A percentile compares a stretch with the other conserved stretches of the same genome.
These are phyloP conservation scores for Nicotiana tabacum DNA, from an alignment of 257 asterid genomes.

Conservation along the genomic window DNA sequence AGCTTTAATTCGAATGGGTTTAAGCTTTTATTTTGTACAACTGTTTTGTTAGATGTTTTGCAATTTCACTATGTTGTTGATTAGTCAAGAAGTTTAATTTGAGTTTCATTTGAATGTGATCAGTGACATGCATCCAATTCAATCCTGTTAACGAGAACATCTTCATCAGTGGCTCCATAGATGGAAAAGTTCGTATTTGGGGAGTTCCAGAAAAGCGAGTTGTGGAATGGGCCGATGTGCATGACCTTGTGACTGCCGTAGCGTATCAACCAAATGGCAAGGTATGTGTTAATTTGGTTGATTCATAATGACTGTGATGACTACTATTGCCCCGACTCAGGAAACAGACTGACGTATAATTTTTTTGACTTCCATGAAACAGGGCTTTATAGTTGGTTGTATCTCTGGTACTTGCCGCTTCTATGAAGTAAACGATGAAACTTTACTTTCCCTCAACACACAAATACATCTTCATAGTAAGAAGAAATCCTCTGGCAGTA, in stretches of 20 bases:
- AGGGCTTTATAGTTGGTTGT: constrained; percentile 74
- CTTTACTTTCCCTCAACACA: constrained; percentile 36
- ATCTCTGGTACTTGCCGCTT: constrained; percentile 71
- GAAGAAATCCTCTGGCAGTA: constrained; percentile 55
- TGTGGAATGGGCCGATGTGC: constrained; percentile 54
- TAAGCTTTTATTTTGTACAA: background rate
- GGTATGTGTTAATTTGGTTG: constrained; percentile 29
- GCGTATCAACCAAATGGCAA: constrained; percentile 76
- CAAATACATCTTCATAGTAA: constrained; percentile 47
- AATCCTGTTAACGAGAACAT: constrained; percentile 64
- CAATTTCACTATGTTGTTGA: background rate
- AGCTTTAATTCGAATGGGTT: background rate
- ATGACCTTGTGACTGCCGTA: constrained; percentile 57
- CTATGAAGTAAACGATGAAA: constrained; percentile 61
- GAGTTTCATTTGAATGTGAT: constrained; percentile 10
- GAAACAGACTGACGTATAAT: background rate
- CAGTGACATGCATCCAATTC: constrained; percentile 86
- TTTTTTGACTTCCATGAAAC: constrained; percentile 10
- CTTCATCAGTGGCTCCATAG: constrained; percentile 78
- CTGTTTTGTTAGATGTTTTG: background rate
- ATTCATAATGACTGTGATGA: background rate
- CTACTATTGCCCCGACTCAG: background rate
- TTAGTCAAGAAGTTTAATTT: background rate
- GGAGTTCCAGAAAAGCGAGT: constrained; percentile 54
- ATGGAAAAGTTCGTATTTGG: constrained; percentile 88